Evolutionary conservation across 208 protist genomes (phyloP).

Genomic region (Vickermania ingenoplastis): DNA sequence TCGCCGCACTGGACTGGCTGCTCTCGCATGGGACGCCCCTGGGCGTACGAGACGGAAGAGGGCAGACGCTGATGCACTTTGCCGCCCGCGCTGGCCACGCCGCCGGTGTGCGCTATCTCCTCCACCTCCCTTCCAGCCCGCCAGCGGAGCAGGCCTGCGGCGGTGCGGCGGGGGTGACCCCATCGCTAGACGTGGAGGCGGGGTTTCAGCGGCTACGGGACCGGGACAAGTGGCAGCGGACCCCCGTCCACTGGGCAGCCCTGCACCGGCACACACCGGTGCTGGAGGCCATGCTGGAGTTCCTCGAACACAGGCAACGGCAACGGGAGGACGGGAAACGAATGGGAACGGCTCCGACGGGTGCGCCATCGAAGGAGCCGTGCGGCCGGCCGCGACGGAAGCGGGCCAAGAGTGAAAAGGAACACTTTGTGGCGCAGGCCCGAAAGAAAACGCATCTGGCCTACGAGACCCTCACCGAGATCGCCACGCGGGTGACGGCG

Average conservation of each 20-base stretch:
- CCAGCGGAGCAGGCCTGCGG: not conserved
- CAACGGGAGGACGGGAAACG: too few species aligned
- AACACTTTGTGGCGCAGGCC: not conserved
- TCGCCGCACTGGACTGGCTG: not conserved
- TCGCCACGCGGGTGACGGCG: not conserved
- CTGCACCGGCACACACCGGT: slow-evolving; percentile 28
- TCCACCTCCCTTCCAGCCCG: slow-evolving; percentile 4
- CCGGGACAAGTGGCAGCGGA: slow-evolving; percentile 64
- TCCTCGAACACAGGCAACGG: slow-evolving; percentile 1
- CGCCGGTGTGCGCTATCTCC: slow-evolving; percentile 15
- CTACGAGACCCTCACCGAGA: not conserved
- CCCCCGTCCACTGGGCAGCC: slow-evolving; percentile 46
- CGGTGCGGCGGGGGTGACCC: not conserved
- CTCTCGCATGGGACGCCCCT: not conserved
- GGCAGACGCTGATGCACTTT: slow-evolving; percentile 59
- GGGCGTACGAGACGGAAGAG: slow-evolving; percentile 19
- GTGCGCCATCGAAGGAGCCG: not conserved
- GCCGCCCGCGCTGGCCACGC: slow-evolving; percentile 28
- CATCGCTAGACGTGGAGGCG: not conserved
- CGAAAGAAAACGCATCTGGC: not conserved
- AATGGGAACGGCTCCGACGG: not conserved
- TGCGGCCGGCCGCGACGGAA: not conserved
- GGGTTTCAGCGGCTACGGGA: not conserved
- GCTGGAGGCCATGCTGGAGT: slow-evolving; percentile 19
- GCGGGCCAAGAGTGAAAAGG: not conserved